Conservation (phyloP, 2,329 filamentous ascomycete genomes). For the Seiridium cupressi region DNA sequence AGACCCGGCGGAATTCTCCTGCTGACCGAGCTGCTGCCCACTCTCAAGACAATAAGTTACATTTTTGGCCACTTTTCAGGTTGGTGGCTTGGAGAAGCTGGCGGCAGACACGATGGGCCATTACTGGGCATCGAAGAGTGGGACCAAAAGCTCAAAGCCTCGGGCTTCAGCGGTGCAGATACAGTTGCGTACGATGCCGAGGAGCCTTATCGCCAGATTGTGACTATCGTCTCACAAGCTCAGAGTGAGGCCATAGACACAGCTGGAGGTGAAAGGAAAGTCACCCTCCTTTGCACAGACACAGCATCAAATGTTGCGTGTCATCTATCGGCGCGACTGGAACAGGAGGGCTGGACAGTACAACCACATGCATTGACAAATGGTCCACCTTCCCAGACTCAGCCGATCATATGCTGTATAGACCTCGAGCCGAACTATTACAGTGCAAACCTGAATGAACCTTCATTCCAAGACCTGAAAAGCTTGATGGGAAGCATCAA, state of each 20-base stretch:
- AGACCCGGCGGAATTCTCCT: neutral
- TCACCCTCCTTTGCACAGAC: neutral
- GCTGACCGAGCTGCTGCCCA: neutral
- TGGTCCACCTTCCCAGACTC: neutral
- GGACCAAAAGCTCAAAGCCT: neutral
- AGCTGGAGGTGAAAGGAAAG: neutral
- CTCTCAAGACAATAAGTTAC: neutral
- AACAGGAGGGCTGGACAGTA: neutral
- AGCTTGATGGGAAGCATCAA: neutral
- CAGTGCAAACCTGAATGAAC: neutral
- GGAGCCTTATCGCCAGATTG: neutral
- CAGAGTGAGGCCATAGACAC: neutral
- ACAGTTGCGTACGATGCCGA: neutral
- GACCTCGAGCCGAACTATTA: neutral
- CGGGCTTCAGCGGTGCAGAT: neutral
- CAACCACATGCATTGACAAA: neutral
- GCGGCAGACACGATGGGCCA: neutral
- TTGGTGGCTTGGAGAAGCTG: neutral
- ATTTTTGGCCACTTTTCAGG: neutral
- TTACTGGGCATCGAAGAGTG: neutral
- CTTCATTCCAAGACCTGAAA: neutral
- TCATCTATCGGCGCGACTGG: neutral
- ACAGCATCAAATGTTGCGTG: neutral
- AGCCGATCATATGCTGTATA: neutral
- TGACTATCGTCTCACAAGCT: too few species aligned